phyloP scores from a whole-genome alignment of 2,329 filamentous ascomycete species.

The Emmonsia crescens region DNA sequence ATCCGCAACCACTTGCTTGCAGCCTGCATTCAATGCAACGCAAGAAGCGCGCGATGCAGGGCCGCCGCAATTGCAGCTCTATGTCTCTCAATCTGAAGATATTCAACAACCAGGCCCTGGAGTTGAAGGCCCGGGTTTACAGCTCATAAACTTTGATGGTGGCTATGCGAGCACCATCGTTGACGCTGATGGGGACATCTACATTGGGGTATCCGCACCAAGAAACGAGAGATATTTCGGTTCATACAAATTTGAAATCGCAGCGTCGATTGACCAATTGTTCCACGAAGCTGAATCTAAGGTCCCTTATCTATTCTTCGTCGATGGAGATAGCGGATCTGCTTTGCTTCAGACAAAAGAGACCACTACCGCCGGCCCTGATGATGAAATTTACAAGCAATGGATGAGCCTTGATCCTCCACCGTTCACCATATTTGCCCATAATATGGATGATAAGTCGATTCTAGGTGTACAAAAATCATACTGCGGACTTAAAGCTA shows the following conservation, averaged over 20 bases:
- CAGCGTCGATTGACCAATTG: conserved; percentile 65
- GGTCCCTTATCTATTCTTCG: conserved; percentile 55
- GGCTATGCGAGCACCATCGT: conserved; percentile 60
- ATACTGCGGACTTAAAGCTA: conserved; percentile 64
- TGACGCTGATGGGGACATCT: conserved; percentile 54
- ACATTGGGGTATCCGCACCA: conserved; percentile 64
- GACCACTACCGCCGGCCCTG: conserved; percentile 44
- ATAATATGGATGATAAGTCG: conserved; percentile 46
- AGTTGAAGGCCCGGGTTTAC: conserved; percentile 32
- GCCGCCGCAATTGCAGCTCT: conserved; percentile 67
- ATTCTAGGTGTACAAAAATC: conserved; percentile 65
- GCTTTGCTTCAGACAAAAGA: conserved; percentile 71
- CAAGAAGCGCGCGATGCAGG: conserved; percentile 31
- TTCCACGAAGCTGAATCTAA: conserved; percentile 53
- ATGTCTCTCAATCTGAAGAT: conserved; percentile 55
- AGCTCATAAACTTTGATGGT: conserved; percentile 45
- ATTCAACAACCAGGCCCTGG: conserved; percentile 58
- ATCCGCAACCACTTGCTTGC: conserved; percentile 74
- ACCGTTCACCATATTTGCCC: conserved; percentile 69
- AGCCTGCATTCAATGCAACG: conserved; percentile 50
- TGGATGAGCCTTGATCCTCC: conserved; percentile 48
- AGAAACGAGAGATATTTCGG: conserved; percentile 52
- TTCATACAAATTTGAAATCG: conserved; percentile 69
- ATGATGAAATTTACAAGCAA: conserved; percentile 39
- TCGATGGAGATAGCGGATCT: conserved; percentile 73